phyloP scores from a whole-genome alignment of 345 rosid species.

The Eucalyptus fibrosa region DNA sequence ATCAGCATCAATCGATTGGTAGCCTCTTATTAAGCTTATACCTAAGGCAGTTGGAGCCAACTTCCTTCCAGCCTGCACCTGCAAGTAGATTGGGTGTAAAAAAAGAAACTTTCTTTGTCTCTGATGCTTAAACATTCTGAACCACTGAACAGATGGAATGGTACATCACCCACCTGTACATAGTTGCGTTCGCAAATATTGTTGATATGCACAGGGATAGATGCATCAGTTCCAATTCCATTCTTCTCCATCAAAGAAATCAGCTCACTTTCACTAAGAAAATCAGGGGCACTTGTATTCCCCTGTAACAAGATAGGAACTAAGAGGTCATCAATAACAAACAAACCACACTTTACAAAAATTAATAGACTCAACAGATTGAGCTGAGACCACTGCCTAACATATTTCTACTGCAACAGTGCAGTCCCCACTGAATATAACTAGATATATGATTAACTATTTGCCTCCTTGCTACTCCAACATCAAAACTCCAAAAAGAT shows the following conservation, averaged over 20 bases:
- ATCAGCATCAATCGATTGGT: constrained; percentile 92
- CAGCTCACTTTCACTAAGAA: constrained; percentile 90
- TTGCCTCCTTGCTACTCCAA: background rate
- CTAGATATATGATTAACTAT: background rate
- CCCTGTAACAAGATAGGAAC: constrained; percentile 29
- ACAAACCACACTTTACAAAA: background rate
- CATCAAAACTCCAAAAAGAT: background rate
- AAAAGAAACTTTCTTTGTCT: background rate
- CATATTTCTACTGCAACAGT: background rate
- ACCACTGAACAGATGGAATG: background rate
- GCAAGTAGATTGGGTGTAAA: constrained; percentile 1
- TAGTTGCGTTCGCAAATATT: constrained; percentile 95
- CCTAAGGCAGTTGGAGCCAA: constrained; percentile 90
- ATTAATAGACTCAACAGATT: background rate
- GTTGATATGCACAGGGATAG: constrained; percentile 86
- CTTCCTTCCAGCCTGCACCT: constrained; percentile 88
- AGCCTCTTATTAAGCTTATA: constrained; percentile 80
- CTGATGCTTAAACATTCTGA: background rate
- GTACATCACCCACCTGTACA: constrained; percentile 54
- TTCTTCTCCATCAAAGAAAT: constrained; percentile 94
- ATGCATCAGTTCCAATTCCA: constrained; percentile 97
- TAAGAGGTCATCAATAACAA: background rate
- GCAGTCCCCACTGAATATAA: background rate
- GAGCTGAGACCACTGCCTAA: background rate
- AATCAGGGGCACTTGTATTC: constrained; percentile 68